phyloP scores from a whole-genome alignment of 345 rosid genomes.

The Corymbia maculata region DNA sequence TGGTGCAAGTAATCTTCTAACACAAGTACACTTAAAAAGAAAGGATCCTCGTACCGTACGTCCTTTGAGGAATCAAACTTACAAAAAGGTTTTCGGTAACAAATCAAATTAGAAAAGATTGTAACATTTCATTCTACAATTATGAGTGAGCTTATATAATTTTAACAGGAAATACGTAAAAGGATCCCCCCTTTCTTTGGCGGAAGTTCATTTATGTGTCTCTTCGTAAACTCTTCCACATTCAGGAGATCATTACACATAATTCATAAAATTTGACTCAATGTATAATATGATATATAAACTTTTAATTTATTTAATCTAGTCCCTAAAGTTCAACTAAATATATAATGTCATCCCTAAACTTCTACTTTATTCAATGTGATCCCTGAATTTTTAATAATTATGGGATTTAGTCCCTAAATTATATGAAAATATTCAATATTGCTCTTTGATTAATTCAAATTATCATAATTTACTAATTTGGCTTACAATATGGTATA shows the following conservation, averaged over 20 bases:
- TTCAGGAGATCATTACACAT: too few species aligned
- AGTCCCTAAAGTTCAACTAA: background rate
- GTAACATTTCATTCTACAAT: background rate
- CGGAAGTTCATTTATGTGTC: background rate
- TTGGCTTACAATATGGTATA: accelerated
- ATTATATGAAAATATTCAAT: too few species aligned
- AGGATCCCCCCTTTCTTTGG: background rate
- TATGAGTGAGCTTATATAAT: background rate
- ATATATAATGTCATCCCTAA: accelerated
- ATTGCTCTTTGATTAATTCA: too few species aligned
- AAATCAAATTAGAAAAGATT: background rate
- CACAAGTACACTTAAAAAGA: background rate
- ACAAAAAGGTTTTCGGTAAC: background rate
- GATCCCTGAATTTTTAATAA: accelerated
- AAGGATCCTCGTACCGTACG: background rate
- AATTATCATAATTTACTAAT: accelerated
- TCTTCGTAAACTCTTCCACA: background rate
- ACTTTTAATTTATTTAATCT: too few species aligned
- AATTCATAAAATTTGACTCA: background rate
- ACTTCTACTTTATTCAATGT: accelerated
- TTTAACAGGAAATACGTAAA: background rate
- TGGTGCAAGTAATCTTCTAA: background rate
- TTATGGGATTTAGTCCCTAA: accelerated
- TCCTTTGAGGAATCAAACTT: background rate
- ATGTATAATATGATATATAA: too few species aligned